Conservation (phyloP, 2,329 filamentous ascomycete genomes). For the Neodidymelliopsis sp. region DNA sequence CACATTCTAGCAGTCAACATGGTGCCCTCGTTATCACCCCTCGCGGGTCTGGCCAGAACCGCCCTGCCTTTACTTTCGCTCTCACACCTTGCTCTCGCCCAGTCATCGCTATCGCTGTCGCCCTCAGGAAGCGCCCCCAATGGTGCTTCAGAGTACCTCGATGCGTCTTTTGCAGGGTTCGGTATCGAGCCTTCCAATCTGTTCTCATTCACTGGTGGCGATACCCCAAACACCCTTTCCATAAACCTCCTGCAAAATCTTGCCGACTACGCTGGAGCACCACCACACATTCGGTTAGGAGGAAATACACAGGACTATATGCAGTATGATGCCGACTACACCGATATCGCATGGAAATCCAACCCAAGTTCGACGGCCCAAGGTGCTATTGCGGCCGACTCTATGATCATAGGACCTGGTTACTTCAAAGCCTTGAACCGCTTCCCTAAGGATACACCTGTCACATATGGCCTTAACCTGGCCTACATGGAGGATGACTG, state of each 20-base stretch:
- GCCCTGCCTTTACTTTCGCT: conserved; percentile 28
- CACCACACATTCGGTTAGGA: conserved; percentile 59
- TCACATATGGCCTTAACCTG: conserved; percentile 60
- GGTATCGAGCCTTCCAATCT: conserved; percentile 63
- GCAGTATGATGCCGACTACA: conserved; percentile 51
- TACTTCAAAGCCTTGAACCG: conserved; percentile 59
- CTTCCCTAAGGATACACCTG: conserved; percentile 58
- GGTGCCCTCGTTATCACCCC: conserved; percentile 28
- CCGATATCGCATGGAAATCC: conserved; percentile 46
- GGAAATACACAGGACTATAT: conserved; percentile 62
- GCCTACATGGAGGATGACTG: conserved; percentile 57
- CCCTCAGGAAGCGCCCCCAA: conserved; percentile 37
- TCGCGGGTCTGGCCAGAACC: conserved; percentile 6
- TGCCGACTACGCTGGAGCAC: conserved; percentile 57
- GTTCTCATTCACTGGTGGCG: conserved; percentile 59
- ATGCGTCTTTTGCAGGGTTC: conserved; percentile 58
- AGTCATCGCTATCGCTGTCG: conserved; percentile 43
- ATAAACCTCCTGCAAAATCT: conserved; percentile 60
- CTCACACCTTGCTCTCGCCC: conserved; percentile 34
- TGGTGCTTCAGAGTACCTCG: conserved; percentile 46
- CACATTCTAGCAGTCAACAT: conserved; percentile 21
- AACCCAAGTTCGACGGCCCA: conserved; percentile 52
- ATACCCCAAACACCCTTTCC: conserved; percentile 53
- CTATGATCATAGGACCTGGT: conserved; percentile 56
- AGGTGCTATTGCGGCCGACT: conserved; percentile 53